These are phyloP conservation scores for Ophiostoma triangulosporum DNA, from an alignment of 2,329 filamentous ascomycete genomes.

Conservation along the genomic window DNA sequence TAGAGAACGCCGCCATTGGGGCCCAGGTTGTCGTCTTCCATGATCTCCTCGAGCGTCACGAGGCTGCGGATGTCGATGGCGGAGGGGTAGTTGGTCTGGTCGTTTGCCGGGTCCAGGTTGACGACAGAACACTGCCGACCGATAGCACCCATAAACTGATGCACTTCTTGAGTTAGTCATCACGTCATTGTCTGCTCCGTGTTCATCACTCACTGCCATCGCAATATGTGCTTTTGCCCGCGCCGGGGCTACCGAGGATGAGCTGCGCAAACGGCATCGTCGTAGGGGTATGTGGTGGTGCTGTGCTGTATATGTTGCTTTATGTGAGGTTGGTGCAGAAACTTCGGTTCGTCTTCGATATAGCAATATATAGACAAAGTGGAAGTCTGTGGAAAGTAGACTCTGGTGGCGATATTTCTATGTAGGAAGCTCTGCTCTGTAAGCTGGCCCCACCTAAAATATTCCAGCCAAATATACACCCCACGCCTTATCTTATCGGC, in stretches of 20 bases:
- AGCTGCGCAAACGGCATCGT: slow-evolving; percentile 62
- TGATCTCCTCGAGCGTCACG: slow-evolving; percentile 85
- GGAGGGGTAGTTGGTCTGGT: slow-evolving; percentile 75
- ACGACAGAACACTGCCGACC: slow-evolving; percentile 89
- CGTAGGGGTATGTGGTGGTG: background rate
- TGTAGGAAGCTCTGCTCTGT: background rate
- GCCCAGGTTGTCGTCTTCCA: slow-evolving; percentile 78
- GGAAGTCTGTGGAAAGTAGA: background rate
- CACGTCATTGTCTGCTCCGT: background rate
- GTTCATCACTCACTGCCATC: slow-evolving; percentile 57
- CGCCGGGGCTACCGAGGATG: slow-evolving; percentile 83
- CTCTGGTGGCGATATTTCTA: background rate
- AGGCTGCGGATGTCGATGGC: slow-evolving; percentile 83
- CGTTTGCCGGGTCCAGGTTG: slow-evolving; percentile 95
- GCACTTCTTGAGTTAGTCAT: slow-evolving; percentile 40
- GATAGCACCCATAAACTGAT: slow-evolving; percentile 94
- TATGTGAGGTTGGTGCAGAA: background rate
- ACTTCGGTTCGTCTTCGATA: background rate
- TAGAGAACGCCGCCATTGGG: slow-evolving; percentile 90
- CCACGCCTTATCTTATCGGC: slow-evolving; percentile 15
- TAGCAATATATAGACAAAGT: background rate
- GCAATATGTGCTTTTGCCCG: slow-evolving; percentile 95
- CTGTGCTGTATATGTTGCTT: background rate
- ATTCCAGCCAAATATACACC: background rate
- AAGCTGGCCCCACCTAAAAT: background rate